Base-by-base conservation (phyloP, 805 yeast genomes). In the Peterozyma xylosa region DNA sequence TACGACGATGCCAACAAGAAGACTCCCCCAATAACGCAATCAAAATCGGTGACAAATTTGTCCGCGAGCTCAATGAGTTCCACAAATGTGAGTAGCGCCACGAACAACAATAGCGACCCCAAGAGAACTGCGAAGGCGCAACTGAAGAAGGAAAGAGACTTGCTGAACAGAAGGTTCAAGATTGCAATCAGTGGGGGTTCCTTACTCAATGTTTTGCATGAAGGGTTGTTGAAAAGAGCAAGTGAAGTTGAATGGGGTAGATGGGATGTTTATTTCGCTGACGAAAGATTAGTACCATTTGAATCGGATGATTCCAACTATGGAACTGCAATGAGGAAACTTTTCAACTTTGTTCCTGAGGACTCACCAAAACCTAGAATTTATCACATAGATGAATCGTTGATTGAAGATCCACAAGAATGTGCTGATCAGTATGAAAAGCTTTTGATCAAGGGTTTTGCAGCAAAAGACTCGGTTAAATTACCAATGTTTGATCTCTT, bases 251-350 rank as follows among this genome's bases (percentile, higher is more conserved):
- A 80, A 53, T 91, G 97, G 97, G 82, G 78, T 38, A 82, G 80
- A 58, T 91, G 98, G 98, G 97, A 91, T 62, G 78, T 91, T 41
- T 91, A 88, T 63, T 90, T 91, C 67, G 96, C 96, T 5, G 98
- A 91, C 64, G 98, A 91, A 68, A 78, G 98, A 62, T 71, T 91
- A 50, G 98, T 91, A 35, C 93, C 96, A 37, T 86, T 88, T 51
- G 83, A 77, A 41, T 78, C 86, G 27, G 76, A 76, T 9, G 91
- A 88, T 55, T 83, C 95, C 44, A 91, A 91, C 61, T 91, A 82
- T 55, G 97, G 97, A n/a, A 78, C 76, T 48, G 88, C 93, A 41
- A 87, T 88, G 59, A 67, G 91, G 42, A 81, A 84, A 49, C 74
- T 93, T 37, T 82, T 91, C 50, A 96, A 88, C 65, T 66, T 66